Evolutionary conservation across 2,329 filamentous ascomycete species (phyloP).

Genomic region (Cladosporium sp.): DNA sequence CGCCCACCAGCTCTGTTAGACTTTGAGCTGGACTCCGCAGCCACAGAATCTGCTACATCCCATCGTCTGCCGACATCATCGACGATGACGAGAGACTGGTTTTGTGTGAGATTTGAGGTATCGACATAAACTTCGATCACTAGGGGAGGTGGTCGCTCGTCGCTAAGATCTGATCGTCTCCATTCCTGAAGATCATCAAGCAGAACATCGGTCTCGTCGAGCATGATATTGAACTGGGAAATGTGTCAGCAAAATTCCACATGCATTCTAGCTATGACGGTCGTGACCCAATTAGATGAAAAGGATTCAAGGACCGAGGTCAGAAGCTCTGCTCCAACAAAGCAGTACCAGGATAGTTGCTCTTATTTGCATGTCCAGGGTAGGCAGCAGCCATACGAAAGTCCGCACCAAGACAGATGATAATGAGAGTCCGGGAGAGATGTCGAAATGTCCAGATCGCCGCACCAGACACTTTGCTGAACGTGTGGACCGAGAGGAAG

Average conservation of each 20-base stretch:
- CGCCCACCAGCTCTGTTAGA: slow-evolving; percentile 15
- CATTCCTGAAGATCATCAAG: slow-evolving; percentile 74
- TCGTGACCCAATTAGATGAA: no score
- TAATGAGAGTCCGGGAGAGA: no score
- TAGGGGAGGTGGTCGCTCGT: slow-evolving; percentile 73
- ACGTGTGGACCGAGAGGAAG: no score
- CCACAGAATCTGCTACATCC: slow-evolving; percentile 82
- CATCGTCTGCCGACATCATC: slow-evolving; percentile 88
- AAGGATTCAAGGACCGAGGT: no score
- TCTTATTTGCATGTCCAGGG: no score
- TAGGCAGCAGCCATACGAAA: no score
- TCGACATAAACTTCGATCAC: slow-evolving; percentile 82
- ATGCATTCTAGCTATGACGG: no score
- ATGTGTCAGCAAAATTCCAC: slow-evolving; percentile 12
- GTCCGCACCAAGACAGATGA: no score
- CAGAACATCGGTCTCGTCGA: slow-evolving; percentile 87
- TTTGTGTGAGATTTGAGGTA: slow-evolving; percentile 63
- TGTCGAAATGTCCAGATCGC: no score
- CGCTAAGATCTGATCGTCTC: slow-evolving; percentile 72
- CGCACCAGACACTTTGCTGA: no score
- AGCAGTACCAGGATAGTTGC: no score
- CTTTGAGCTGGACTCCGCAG: slow-evolving; percentile 42
- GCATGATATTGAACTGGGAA: slow-evolving; percentile 83
- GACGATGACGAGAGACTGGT: slow-evolving; percentile 79
- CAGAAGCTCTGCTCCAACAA: no score